Percentiles rank a stretch among this genome's conserved stretches.
phyloP scores from a whole-genome alignment of 345 rosid genomes.

The Arabidopsis suecica region DNA sequence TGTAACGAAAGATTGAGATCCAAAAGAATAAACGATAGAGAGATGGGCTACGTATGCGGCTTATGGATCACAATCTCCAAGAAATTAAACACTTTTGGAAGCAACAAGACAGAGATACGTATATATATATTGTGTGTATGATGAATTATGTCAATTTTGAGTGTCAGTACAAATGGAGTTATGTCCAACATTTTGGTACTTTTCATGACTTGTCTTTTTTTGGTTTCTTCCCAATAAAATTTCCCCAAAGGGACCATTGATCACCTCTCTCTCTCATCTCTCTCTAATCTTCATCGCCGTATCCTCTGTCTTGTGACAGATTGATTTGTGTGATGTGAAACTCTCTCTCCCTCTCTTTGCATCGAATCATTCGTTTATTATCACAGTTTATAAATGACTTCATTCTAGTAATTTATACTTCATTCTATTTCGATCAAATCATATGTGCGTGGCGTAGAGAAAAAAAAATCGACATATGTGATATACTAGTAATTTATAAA shows the following conservation, averaged over 20 bases:
- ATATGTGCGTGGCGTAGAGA: not conserved
- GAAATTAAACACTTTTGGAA: slow-evolving; percentile 41
- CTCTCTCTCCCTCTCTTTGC: slow-evolving; percentile 5
- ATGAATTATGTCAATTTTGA: slow-evolving; percentile 28
- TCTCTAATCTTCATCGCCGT: slow-evolving; percentile 38
- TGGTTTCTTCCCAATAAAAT: slow-evolving; percentile 36
- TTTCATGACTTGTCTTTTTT: slow-evolving; percentile 47
- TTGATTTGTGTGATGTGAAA: slow-evolving; percentile 42
- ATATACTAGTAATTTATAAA: not conserved
- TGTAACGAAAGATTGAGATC: slow-evolving; percentile 20
- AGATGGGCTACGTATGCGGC: slow-evolving; percentile 49
- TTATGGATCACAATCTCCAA: slow-evolving; percentile 46
- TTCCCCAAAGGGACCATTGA: slow-evolving; percentile 45
- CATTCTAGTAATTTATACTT: not conserved
- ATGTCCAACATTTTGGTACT: slow-evolving; percentile 48
- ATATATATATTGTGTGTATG: not conserved
- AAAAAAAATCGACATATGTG: not conserved
- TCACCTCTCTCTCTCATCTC: slow-evolving; percentile 23
- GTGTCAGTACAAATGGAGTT: slow-evolving; percentile 42
- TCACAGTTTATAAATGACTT: slow-evolving; percentile 2
- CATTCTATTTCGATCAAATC: slow-evolving; percentile 25
- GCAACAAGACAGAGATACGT: slow-evolving; percentile 37
- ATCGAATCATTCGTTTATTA: slow-evolving; percentile 35
- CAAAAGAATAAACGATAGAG: slow-evolving; percentile 42
- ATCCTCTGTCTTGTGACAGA: slow-evolving; percentile 42